Evolutionary conservation across 225 moss, liverwort and hornwort species (phyloP).

Genomic region (Rhytidiadelphus loreus): DNA sequence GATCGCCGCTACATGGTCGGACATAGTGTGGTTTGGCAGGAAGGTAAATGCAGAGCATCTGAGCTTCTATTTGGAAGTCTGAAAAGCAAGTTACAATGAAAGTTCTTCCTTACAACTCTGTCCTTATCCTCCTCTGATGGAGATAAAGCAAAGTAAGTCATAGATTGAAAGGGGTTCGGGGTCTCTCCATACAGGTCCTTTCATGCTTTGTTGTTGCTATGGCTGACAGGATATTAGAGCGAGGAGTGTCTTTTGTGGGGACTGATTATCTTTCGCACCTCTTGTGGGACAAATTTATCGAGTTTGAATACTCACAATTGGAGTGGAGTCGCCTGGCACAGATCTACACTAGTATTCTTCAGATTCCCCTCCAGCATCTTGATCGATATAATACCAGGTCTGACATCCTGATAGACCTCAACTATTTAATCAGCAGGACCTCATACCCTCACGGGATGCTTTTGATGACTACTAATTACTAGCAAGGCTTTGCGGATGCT

Average conservation of each 20-base stretch:
- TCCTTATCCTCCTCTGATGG: constrained; percentile 72
- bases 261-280: constrained; percentile 89
- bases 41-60: constrained; percentile 99
- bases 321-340: constrained; percentile 91
- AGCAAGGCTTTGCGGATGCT: background rate
- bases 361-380: constrained; percentile 83
- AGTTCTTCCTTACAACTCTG: constrained; percentile 89
- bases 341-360: constrained; percentile 79
- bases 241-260: constrained; percentile 75
- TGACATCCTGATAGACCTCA: background rate
- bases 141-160: constrained; percentile 71
- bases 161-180: constrained; percentile 15
- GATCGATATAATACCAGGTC: constrained; percentile 85
- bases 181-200: constrained; percentile 11
- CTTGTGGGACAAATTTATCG: constrained; percentile 96
- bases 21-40: constrained; percentile 84
- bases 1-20: constrained; percentile 90
- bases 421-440: background rate
- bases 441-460: background rate
- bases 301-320: constrained; percentile 82
- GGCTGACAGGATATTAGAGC: constrained; percentile 82
- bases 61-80: constrained; percentile 99
- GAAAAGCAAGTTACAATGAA: constrained; percentile 98
- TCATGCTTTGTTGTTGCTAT: constrained; percentile 17
- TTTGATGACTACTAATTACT: background rate